Base-by-base conservation (phyloP, 2,329 filamentous ascomycete species). In the Blastomyces gilchristii region DNA sequence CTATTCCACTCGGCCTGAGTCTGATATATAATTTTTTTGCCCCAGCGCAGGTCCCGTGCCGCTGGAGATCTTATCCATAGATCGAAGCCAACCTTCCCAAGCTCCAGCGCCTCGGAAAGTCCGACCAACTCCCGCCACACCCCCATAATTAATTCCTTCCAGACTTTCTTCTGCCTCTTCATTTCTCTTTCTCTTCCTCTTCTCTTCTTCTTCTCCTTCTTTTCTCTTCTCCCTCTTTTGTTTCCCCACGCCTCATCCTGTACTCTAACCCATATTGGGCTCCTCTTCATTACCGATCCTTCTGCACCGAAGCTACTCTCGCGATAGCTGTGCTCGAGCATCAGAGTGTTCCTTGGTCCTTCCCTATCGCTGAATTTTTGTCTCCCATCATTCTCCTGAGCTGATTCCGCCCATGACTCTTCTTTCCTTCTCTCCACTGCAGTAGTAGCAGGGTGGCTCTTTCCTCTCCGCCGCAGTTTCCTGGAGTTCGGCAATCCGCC, bases 101-200 rank as follows among this genome's bases (percentile, higher is more conserved):
- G 53, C 39, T 60, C 28, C 53, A 47, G 22, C 47, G 31, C 31
- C 39, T 41, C 39, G 39, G 39, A 41, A 41, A 14, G 31, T 31
- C n/a, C n/a, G n/a, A 22, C 39, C 37, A 22, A 31, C 14, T 57
- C 53, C 22, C 53, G 58, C 16, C 34, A 14, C 49, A 54, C 53
- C 34, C 25, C 39, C 34, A 54, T 22, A 22, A 22, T 22, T 31
- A 47, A 58, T 52, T 64, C 50, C 54, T 56, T 63, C 41, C 63
- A 37, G 34, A 49, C 62, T 58, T 34, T 31, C n/a, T 50, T 62
- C 60, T 31, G 25, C 49, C 63, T 63, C 60, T 52, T 56, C 47
- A 47, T 47, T 65, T 37, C 57, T 57, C 25, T 49, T 43, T 22
- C 12, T 58, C 37, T 12, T 58, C 3, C 54, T 12, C 53, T 61